Percentiles rank a stretch among this genome's conserved stretches.
phyloP scores from a whole-genome alignment of 2,329 filamentous ascomycete species.

The Tolypocladium ophioglossoides region DNA sequence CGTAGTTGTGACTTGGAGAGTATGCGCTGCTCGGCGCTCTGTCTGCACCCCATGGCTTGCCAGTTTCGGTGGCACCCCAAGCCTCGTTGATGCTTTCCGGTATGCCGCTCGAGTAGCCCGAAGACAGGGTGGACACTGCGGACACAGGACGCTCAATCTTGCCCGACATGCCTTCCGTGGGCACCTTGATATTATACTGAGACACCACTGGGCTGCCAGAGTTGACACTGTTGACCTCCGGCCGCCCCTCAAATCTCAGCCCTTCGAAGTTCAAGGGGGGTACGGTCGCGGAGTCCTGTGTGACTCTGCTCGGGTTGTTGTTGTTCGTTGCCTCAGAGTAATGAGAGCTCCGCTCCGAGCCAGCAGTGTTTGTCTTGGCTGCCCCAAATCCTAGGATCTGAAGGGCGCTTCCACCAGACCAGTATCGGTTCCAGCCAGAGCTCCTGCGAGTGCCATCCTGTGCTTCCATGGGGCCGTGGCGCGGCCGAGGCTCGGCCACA shows the following conservation, averaged over 20 bases:
- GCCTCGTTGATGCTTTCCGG: slow-evolving; percentile 51
- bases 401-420: slow-evolving; percentile 61
- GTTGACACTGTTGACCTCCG: slow-evolving; percentile 53
- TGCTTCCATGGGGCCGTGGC: slow-evolving; percentile 18
- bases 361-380: slow-evolving; percentile 38
- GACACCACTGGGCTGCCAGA: slow-evolving; percentile 61
- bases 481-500: slow-evolving; percentile 24
- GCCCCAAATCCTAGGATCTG: slow-evolving; percentile 52
- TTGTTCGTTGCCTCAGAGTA: slow-evolving; percentile 32
- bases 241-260: slow-evolving; percentile 44
- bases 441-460: slow-evolving; percentile 45
- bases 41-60: slow-evolving; percentile 37
- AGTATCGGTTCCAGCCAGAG: slow-evolving; percentile 69
- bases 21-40: slow-evolving; percentile 44
- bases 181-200: slow-evolving; percentile 41
- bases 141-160: slow-evolving; percentile 49
- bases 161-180: slow-evolving; percentile 47
- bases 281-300: slow-evolving; percentile 58
- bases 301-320: slow-evolving; percentile 29
- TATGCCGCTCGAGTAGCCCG: slow-evolving; percentile 53
- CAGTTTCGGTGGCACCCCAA: slow-evolving; percentile 38
- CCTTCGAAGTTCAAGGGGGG: slow-evolving; percentile 57
- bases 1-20: slow-evolving; percentile 31
- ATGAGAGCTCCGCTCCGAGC: slow-evolving; percentile 43
- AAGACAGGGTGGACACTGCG: slow-evolving; percentile 34